Evolutionary conservation across 345 rosid species (phyloP), one percentile per base, ranked within the genome.

Genomic region (Populus tremula): DNA sequence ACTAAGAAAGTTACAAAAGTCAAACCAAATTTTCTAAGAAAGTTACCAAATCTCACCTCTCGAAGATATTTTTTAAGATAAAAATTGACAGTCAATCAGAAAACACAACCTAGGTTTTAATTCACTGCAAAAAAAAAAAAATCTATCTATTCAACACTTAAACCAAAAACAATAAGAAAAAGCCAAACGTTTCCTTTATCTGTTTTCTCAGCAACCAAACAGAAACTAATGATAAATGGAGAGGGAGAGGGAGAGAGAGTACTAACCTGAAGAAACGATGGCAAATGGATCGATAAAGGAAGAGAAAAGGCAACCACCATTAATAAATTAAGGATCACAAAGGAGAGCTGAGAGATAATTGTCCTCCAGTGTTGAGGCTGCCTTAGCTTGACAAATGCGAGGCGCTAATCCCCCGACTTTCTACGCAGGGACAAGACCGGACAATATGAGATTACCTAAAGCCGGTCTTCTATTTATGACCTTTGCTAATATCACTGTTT

Each of bases 401-500:
- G 47, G 47, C 4, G 47, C 47, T 11, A 11, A 43, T 43, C 47
- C 47, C 47, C 1, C 47, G 47, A 4, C 47, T 43, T 43, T 43
- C 14, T 11, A 43, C 47, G 36, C 36, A 33, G 36, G 36, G 36
- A 33, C 36, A 33, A 4, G 36, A 33, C 36, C 36, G 36, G 36
- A 33, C 36, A 33, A 3, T 3, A 33, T 33, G 35, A 33, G 35
- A 33, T 33, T 33, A 33, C 4, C 35, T 33, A 33, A 33, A 76
- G 62, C 86, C 84, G 83, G 89, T 84, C 18, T 39, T 14, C 29
- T 41, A 72, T 0, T 14, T 5, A 38, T 6, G 81, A n/a, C 23
- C 27, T 11, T 59, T 9, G 63, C 27, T 8, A n/a, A 8, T 59
- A 29, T 59, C 29, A 9, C 13, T 59, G 59, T 53, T 20, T 53